Evolutionary conservation across 2,329 filamentous ascomycete species (phyloP).

Genomic region (Fusarium mangiferae): DNA sequence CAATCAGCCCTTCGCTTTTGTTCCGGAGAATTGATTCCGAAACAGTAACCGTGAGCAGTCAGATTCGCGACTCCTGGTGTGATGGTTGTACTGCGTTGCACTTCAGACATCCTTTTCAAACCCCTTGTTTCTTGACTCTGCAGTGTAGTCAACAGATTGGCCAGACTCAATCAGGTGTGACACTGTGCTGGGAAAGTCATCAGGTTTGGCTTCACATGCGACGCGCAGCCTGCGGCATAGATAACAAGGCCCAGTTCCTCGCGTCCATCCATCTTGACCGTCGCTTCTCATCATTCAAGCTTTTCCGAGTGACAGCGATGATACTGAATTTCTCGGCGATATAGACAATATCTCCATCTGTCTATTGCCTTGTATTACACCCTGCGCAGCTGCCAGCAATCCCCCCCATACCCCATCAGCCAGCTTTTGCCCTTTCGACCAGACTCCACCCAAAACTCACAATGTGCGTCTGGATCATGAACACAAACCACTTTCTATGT

Average conservation of each 20-base stretch:
- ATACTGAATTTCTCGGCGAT: too few species aligned
- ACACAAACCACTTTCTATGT: neutral
- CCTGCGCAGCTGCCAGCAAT: neutral
- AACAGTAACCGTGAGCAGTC: neutral
- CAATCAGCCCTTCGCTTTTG: neutral
- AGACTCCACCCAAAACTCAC: rapidly evolving
- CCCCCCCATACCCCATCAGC: too few species aligned
- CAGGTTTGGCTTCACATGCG: rapidly evolving
- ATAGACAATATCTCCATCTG: neutral
- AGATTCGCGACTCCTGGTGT: neutral
- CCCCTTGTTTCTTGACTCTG: neutral
- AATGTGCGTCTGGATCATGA: conserved; percentile 1
- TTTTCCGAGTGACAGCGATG: neutral
- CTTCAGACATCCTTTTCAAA: neutral
- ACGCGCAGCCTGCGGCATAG: neutral
- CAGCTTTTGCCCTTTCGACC: rapidly evolving
- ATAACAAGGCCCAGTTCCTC: neutral
- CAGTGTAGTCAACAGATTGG: neutral
- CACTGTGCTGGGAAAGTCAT: neutral
- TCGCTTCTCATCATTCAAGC: neutral
- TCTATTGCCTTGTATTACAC: too few species aligned
- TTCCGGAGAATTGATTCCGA: neutral
- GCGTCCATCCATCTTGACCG: rapidly evolving
- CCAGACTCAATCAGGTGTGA: neutral
- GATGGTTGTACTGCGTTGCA: neutral